A percentile compares a stretch with the other conserved stretches of the same genome.
Conservation (phyloP, 108 stramenopile species). For the Nitzschia putrida region DNA sequence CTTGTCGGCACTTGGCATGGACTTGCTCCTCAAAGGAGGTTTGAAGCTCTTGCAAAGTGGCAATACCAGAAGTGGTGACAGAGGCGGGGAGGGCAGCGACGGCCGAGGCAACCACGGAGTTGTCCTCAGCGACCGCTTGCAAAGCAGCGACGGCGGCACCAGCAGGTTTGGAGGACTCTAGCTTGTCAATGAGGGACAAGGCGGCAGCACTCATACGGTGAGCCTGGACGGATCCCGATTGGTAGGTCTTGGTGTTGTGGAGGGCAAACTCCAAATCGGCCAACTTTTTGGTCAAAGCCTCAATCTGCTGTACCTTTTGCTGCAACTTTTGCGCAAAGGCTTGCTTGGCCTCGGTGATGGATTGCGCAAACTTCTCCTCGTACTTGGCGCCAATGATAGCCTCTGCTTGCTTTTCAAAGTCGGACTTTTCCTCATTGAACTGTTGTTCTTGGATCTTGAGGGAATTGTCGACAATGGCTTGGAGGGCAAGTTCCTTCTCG, state of each 20-base stretch:
- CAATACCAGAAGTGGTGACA: conserved; percentile 56
- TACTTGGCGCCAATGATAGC: conserved; percentile 50
- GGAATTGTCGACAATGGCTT: conserved; percentile 57
- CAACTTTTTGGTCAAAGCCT: conserved; percentile 55
- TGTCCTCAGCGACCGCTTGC: conserved; percentile 53
- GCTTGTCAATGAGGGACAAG: conserved; percentile 67
- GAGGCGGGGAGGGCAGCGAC: conserved; percentile 28
- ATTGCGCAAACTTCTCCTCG: conserved; percentile 47
- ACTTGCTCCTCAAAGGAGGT: conserved; percentile 59
- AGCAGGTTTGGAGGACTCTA: conserved; percentile 62
- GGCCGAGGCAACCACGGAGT: conserved; percentile 40
- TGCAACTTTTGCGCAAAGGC: conserved; percentile 54
- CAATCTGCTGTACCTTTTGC: conserved; percentile 45
- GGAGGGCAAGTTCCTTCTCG: conserved; percentile 69
- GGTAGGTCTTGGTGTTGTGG: conserved; percentile 50
- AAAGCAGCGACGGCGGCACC: conserved; percentile 67
- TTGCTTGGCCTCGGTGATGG: conserved; percentile 47
- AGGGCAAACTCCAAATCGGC: conserved; percentile 56
- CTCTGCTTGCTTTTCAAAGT: conserved; percentile 48
- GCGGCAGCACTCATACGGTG: conserved; percentile 79
- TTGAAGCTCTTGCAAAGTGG: conserved; percentile 77
- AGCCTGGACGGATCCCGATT: conserved; percentile 63
- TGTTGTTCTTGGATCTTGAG: conserved; percentile 51
- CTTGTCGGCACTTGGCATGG: conserved; percentile 60
- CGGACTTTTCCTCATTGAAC: conserved; percentile 38